Conservation (phyloP, 306 rosid species). For the Cicer arietinum region DNA sequence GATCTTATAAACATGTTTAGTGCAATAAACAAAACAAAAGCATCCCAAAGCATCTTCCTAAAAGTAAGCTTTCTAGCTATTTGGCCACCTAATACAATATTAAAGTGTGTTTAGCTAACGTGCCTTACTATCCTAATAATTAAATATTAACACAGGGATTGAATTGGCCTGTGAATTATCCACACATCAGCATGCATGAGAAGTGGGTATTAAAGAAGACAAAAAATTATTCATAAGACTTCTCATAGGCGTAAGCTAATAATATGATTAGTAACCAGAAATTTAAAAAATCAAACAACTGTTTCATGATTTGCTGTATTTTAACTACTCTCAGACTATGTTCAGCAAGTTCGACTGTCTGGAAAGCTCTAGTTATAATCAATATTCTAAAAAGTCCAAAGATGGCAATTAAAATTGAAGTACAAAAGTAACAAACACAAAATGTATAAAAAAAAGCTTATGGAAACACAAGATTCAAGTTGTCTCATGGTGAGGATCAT, state of each 20-base stretch:
- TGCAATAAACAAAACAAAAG: slow-evolving; percentile 28
- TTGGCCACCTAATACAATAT: slow-evolving; percentile 6
- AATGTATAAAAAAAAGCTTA: neutral
- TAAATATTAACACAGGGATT: neutral
- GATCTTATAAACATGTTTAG: slow-evolving; percentile 20
- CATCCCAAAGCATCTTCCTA: slow-evolving; percentile 19
- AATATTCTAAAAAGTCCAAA: neutral
- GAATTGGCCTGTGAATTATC: slow-evolving; percentile 10
- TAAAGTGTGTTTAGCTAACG: slow-evolving; percentile 10
- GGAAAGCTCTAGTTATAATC: neutral
- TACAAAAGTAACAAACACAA: slow-evolving; percentile 2
- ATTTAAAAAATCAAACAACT: neutral
- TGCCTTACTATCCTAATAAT: slow-evolving; percentile 10
- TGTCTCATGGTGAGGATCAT: neutral
- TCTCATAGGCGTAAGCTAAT: neutral
- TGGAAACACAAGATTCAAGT: slow-evolving; percentile 4
- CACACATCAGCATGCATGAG: neutral
- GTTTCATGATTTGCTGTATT: neutral
- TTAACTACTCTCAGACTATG: slow-evolving; percentile 16
- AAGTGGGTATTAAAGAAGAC: neutral
- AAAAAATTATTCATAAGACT: neutral
- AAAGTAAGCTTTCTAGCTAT: slow-evolving; percentile 19
- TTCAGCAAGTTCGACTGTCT: neutral
- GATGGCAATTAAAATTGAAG: neutral
- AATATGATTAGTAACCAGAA: neutral